Percentiles rank a stretch among this genome's conserved stretches.
Conservation (phyloP, 306 rosid genomes). For the Macrotyloma uniflorum region DNA sequence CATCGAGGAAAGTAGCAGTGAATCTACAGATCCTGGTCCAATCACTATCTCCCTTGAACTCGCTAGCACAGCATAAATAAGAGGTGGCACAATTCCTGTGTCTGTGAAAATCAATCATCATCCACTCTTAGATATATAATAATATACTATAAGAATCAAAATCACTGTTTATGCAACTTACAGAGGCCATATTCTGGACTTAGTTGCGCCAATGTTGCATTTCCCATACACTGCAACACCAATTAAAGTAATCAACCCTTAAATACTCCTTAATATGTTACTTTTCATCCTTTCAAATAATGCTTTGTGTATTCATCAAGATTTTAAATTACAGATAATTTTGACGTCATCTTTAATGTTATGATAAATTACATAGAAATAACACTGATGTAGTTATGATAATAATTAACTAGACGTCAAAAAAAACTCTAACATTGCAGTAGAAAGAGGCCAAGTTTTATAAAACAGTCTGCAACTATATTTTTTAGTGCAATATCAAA, state of each 20-base stretch:
- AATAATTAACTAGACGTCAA: too few species aligned
- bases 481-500: too few species aligned
- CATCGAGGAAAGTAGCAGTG: conserved; percentile 74
- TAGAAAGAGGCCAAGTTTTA: too few species aligned
- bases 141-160: too few species aligned
- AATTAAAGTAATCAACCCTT: neutral
- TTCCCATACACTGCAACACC: conserved; percentile 43
- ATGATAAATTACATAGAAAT: too few species aligned
- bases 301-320: neutral
- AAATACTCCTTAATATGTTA: neutral
- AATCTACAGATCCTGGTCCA: conserved; percentile 75
- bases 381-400: too few species aligned
- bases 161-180: conserved; percentile 31
- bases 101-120: conserved; percentile 43
- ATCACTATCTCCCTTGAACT: conserved; percentile 73
- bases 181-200: conserved; percentile 51
- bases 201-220: conserved; percentile 48
- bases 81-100: conserved; percentile 76
- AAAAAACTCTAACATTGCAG: too few species aligned
- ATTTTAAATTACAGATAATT: too few species aligned
- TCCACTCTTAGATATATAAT: too few species aligned
- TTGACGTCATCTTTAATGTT: too few species aligned
- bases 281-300: neutral
- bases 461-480: too few species aligned
- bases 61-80: conserved; percentile 66